Percentiles rank a stretch among this genome's conserved stretches.
phyloP scores from a whole-genome alignment of 495 filamentous ascomycete species.

The Penicillium dipodomyicola region DNA sequence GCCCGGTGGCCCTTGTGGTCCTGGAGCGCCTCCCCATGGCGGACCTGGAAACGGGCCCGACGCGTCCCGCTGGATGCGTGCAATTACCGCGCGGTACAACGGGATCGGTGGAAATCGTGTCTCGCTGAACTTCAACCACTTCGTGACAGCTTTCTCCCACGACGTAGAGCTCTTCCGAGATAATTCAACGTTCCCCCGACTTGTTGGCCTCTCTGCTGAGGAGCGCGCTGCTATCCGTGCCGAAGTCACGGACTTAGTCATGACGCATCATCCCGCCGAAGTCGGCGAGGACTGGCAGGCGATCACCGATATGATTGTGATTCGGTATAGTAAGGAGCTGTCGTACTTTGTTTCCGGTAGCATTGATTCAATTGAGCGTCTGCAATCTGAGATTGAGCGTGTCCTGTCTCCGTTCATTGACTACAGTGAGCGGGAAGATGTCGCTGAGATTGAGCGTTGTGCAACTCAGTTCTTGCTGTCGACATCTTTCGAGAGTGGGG shows the following conservation, averaged over 20 bases:
- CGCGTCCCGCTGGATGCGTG: constrained; percentile 30
- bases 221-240: constrained; percentile 42
- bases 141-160: constrained; percentile 59
- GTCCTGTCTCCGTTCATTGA: constrained; percentile 52
- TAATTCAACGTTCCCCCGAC: constrained; percentile 42
- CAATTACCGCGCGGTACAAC: constrained; percentile 55
- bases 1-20: background rate
- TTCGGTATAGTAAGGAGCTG: constrained; percentile 54
- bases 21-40: constrained; percentile 2
- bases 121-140: constrained; percentile 56
- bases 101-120: constrained; percentile 56
- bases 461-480: constrained; percentile 45
- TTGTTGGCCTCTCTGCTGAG: constrained; percentile 34
- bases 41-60: constrained; percentile 1
- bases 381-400: constrained; percentile 46
- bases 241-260: constrained; percentile 42
- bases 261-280: constrained; percentile 20
- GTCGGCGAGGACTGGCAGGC: constrained; percentile 56
- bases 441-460: constrained; percentile 47
- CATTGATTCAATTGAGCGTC: constrained; percentile 27
- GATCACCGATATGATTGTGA: constrained; percentile 58
- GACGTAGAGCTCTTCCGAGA: constrained; percentile 50
- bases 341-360: constrained; percentile 45
- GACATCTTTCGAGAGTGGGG: constrained; percentile 5
- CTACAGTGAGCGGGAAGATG: constrained; percentile 37